Evolutionary conservation across 2,329 filamentous ascomycete genomes (phyloP), one percentile per base, ranked within the genome.

Genomic region (Ceratocystis huliohia): DNA sequence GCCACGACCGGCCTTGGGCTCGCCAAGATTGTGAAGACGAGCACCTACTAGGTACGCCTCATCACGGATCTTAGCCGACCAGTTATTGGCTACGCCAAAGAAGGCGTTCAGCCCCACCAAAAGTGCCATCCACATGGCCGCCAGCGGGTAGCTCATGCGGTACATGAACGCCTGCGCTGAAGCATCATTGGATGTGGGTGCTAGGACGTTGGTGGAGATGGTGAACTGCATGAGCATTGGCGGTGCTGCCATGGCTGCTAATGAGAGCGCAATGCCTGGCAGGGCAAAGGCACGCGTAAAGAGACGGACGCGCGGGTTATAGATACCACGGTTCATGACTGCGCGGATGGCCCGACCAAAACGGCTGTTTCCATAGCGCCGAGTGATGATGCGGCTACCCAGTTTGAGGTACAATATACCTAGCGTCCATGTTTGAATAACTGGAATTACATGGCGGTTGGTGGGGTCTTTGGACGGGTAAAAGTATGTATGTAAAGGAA

Each of bases 11-110:
- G 53, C 25, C n/a, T 50, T 45, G 57, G 20, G 37, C 30, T 64
- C 53, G 3, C 91, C 89, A 76, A 96, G 96, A 75, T 99, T 99
- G 77, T 99, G 95, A 72, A 99, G 76, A 68, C 92, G 80, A 77
- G 99, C 93, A 1, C 94, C 94, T 73, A 97, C 94, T 57, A 99
- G 79, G 74, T 99, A 99, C 0, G 96, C 92, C 76, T 99, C 95
- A 74, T 99, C 95, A 48, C 91, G 81, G 61, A 99, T 91, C 67
- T 87, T 84, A 67, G 86, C 81, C 71, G 89, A 85, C 92, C 93
- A 97, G 84, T 78, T 61, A 83, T 82, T 64, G 94, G 50, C 82
- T 64, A 90, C 82, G 59, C 81, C 76, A 7, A 82, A 72, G n/a
- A 87, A 73, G 10, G 81, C 80, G 72, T 82, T 72, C 1, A 76